These are phyloP conservation scores for Globisporangium perplexum DNA, from an alignment of 352 stramenopile genomes.

Conservation along the genomic window DNA sequence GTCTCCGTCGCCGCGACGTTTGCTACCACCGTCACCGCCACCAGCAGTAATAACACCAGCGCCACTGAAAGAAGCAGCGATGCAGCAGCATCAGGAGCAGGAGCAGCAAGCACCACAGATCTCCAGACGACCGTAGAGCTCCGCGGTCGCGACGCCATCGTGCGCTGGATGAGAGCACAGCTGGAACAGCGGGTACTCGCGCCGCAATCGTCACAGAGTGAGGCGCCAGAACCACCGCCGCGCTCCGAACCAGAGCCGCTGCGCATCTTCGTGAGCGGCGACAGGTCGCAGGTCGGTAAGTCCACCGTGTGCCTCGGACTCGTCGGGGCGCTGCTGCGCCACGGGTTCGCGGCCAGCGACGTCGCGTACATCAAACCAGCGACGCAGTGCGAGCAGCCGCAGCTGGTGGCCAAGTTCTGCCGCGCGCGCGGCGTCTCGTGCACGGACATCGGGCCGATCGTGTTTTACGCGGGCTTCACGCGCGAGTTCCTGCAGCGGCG, in stretches of 20 bases:
- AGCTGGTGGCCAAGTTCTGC: constrained; percentile 94
- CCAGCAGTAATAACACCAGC: neutral
- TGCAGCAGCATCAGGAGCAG: too few species aligned
- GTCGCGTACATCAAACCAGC: constrained; percentile 98
- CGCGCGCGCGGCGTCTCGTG: constrained; percentile 81
- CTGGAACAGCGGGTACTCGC: constrained; percentile 23
- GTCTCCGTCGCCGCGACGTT: neutral
- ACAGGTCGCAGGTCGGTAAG: constrained; percentile 93
- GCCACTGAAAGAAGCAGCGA: neutral
- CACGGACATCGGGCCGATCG: constrained; percentile 90
- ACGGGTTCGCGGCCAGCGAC: constrained; percentile 52
- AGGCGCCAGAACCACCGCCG: too few species aligned
- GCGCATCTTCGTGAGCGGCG: constrained; percentile 69
- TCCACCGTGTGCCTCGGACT: constrained; percentile 94
- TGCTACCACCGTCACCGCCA: neutral
- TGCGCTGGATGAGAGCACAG: constrained; percentile 28
- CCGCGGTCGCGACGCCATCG: constrained; percentile 21
- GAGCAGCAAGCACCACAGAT: neutral
- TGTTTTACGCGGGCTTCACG: constrained; percentile 97
- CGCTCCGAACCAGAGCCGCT: constrained; percentile 15
- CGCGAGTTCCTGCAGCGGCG: constrained; percentile 92
- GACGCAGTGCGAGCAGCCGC: constrained; percentile 95
- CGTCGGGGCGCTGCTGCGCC: constrained; percentile 83
- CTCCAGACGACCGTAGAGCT: neutral
- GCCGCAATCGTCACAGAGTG: too few species aligned